Percentiles rank a stretch among this genome's conserved stretches.
Evolutionary conservation across 306 rosid species (phyloP).

Genomic region (Arachis hypogaea): DNA sequence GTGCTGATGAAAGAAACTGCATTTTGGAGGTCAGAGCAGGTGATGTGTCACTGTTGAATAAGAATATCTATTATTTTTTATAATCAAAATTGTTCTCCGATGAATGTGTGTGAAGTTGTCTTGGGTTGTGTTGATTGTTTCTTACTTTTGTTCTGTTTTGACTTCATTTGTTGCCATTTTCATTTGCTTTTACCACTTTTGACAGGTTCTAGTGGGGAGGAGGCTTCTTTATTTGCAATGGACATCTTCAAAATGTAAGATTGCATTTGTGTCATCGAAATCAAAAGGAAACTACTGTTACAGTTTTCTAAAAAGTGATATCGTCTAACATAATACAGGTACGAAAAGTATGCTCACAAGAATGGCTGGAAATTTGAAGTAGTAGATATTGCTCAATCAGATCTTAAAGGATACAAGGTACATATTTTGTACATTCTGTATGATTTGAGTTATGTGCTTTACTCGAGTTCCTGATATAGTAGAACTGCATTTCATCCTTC

Average conservation of each 20-base stretch:
- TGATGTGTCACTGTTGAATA: no score
- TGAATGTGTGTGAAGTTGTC: no score
- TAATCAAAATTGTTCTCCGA: no score
- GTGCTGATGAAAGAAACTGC: conserved; percentile 93
- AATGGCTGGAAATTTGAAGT: conserved; percentile 88
- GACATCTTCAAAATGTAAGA: conserved; percentile 88
- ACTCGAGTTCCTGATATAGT: conserved; percentile 6
- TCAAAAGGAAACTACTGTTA: conserved; percentile 21
- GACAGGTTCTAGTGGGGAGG: conserved; percentile 83
- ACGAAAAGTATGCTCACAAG: conserved; percentile 78
- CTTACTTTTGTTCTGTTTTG: no score
- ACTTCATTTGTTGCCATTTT: no score
- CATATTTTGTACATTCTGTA: conserved; percentile 16
- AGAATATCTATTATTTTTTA: no score
- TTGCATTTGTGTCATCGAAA: conserved; percentile 15
- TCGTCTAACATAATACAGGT: conserved; percentile 53
- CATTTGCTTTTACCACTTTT: no score
- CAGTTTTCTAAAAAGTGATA: conserved; percentile 32
- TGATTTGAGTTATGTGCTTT: not conserved
- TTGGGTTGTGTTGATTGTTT: no score
- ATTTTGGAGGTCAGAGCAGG: conserved; percentile 93
- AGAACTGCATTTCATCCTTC: conserved; percentile 17
- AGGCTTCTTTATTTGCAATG: conserved; percentile 95
- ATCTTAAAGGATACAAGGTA: conserved; percentile 87
- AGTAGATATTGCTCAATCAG: conserved; percentile 76